These are phyloP conservation scores for Magnolia sinica DNA, from an alignment of 164 flowering plant genomes.

Conservation along the genomic window DNA sequence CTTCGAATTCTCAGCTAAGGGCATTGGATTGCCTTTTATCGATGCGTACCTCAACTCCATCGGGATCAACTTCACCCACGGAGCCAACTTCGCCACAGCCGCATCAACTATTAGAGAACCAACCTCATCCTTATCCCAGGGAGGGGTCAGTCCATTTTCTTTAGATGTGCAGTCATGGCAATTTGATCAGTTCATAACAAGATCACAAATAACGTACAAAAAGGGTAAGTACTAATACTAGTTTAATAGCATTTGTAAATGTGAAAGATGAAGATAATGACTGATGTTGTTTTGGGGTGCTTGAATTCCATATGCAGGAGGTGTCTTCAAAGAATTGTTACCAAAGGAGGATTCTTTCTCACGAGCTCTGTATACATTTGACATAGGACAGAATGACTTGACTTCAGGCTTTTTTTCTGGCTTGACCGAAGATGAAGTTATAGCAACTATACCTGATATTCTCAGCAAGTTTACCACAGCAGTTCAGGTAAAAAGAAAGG, in stretches of 20 bases:
- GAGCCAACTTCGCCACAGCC: constrained; percentile 54
- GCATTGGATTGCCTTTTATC: constrained; percentile 43
- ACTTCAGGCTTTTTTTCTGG: constrained; percentile 38
- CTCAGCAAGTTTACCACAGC: constrained; percentile 29
- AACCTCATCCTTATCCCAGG: constrained; percentile 37
- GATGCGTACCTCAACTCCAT: constrained; percentile 51
- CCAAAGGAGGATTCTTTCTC: constrained; percentile 38
- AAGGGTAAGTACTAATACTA: constrained; percentile 18
- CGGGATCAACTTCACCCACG: constrained; percentile 61
- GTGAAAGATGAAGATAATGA: neutral
- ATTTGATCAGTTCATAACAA: constrained; percentile 34
- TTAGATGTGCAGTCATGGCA: constrained; percentile 44
- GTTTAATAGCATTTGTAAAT: neutral
- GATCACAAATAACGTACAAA: constrained; percentile 28
- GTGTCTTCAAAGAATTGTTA: constrained; percentile 28
- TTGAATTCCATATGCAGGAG: constrained; percentile 10
- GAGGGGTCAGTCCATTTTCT: constrained; percentile 62
- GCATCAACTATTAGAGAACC: constrained; percentile 48
- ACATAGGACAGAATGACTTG: constrained; percentile 59
- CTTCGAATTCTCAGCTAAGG: constrained; percentile 33
- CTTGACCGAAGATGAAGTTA: constrained; percentile 38
- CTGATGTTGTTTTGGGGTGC: neutral
- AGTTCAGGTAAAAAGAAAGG: constrained; percentile 32
- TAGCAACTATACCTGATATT: constrained; percentile 42
- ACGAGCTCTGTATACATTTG: constrained; percentile 47